phyloP scores from a whole-genome alignment of 2,329 filamentous ascomycete species.

The Fusarium sp. region DNA sequence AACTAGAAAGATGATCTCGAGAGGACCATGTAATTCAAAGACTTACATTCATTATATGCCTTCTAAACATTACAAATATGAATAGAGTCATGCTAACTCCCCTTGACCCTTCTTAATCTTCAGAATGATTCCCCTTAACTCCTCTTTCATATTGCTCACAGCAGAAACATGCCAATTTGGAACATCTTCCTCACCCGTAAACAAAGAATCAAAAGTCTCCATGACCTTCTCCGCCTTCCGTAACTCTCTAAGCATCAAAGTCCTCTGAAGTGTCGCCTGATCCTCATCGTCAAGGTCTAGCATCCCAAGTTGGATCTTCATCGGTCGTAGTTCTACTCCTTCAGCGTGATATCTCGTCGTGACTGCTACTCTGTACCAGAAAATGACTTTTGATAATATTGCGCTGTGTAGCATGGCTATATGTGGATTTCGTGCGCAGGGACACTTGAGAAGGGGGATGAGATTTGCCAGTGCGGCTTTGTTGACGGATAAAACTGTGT shows the following conservation, averaged over 20 bases:
- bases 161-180: conserved; percentile 12
- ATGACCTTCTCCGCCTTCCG: conserved; percentile 19
- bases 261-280: conserved; percentile 9
- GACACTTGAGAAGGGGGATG: conserved; percentile 15
- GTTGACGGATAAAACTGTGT: conserved; percentile 23
- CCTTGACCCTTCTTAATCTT: conserved; percentile 13
- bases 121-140: conserved; percentile 16
- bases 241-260: conserved; percentile 10
- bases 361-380: conserved; percentile 24
- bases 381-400: conserved; percentile 25
- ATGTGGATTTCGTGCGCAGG: conserved; percentile 7
- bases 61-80: accelerated
- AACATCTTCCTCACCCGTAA: neutral
- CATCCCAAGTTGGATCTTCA: conserved; percentile 27
- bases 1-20: neutral
- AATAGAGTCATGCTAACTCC: neutral
- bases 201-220: conserved; percentile 16
- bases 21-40: neutral
- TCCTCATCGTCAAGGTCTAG: conserved; percentile 27
- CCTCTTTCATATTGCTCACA: conserved; percentile 16
- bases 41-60: no score
- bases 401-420: conserved; percentile 18
- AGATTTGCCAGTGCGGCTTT: conserved; percentile 14
- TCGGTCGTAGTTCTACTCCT: neutral
- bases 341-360: conserved; percentile 4